Conservation (phyloP, 2,329 filamentous ascomycete genomes). For the Drechslerella dactyloides region DNA sequence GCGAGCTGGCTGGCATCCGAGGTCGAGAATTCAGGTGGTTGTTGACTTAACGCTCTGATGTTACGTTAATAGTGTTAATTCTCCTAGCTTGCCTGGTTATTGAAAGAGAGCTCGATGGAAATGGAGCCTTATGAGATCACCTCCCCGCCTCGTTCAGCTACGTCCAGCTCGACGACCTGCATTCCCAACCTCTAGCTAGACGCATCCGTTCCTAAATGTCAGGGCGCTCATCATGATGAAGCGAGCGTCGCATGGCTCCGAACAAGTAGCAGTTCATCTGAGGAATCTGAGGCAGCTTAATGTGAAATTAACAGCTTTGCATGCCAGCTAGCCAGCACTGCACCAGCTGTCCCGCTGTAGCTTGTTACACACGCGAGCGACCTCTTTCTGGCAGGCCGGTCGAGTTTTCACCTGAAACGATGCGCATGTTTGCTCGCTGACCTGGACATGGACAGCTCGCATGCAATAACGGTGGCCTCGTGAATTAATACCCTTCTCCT, state of each 20-base stretch:
- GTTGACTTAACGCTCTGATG: neutral
- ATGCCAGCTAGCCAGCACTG: neutral
- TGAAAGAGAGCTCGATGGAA: conserved; percentile 3
- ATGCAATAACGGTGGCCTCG: conserved; percentile 13
- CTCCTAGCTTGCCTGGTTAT: conserved; percentile 6
- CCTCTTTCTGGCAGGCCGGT: conserved; percentile 45
- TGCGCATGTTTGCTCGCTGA: conserved; percentile 37
- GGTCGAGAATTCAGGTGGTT: neutral
- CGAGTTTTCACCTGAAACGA: conserved; percentile 47
- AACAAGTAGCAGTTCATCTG: neutral
- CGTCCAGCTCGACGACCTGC: conserved; percentile 5
- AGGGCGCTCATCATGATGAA: conserved; percentile 9
- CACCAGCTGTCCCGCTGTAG: conserved; percentile 22
- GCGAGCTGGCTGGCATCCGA: neutral
- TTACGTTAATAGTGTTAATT: neutral
- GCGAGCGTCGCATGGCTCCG: conserved; percentile 37
- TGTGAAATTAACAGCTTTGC: neutral
- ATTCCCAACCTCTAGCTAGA: conserved; percentile 26
- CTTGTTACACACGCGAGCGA: conserved; percentile 26
- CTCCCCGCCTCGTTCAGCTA: conserved; percentile 22
- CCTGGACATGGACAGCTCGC: conserved; percentile 18
- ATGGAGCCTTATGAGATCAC: conserved; percentile 15
- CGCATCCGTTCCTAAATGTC: conserved; percentile 39
- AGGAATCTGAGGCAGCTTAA: neutral
- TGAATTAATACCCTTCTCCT: conserved; percentile 29